Evolutionary conservation across 768 basidiomycete species (phyloP), one percentile per base, ranked within the genome.

Genomic region (Lyophyllum atratum): DNA sequence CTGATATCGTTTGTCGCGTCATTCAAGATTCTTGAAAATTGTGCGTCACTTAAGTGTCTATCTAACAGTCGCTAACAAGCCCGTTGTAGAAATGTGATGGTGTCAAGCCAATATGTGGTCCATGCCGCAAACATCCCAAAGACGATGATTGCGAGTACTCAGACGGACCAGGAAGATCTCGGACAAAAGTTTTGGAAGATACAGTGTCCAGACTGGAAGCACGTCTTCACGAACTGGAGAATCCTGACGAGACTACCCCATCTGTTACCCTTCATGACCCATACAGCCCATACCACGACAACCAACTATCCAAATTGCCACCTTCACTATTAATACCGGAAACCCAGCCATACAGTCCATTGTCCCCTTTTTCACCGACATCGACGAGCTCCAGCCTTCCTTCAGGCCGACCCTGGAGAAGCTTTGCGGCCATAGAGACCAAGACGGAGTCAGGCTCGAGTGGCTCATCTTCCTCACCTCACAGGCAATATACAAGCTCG

Each of bases 61-160:
- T 33, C 19, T 37, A 26, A 49, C 45, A 25, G 25, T 58, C 46
- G 25, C 49, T 59, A 7, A 62, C 29, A 28, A 42, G 34, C 15
- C 46, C 49, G 39, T 24, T 39, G n/a, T 42, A 85, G 88, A 84
- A 83, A 76, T 90, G 89, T 61, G 87, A 90, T 62, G 86, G 87
- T 17, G 68, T 66, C 3, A 82, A 83, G 55, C 88, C 88, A 1
- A 72, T 80, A 10, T 90, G 89, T 66, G 82, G 82, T 1, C 87
- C 85, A 40, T 90, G 89, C 72, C 68, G 73, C 22, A 72, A 76
- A 8, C 80, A 83, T 24, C 82, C 85, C 34, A 82, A 85, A 56
- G 77, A 77, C 25, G 86, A 86, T 52, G 85, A 85, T 28, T 90
- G 89, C 68, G 87, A 90, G 70, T 90, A 89, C 68, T 76, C 83